phyloP scores from a whole-genome alignment of 2,329 filamentous ascomycete genomes.

The Fonsecaea monophora region DNA sequence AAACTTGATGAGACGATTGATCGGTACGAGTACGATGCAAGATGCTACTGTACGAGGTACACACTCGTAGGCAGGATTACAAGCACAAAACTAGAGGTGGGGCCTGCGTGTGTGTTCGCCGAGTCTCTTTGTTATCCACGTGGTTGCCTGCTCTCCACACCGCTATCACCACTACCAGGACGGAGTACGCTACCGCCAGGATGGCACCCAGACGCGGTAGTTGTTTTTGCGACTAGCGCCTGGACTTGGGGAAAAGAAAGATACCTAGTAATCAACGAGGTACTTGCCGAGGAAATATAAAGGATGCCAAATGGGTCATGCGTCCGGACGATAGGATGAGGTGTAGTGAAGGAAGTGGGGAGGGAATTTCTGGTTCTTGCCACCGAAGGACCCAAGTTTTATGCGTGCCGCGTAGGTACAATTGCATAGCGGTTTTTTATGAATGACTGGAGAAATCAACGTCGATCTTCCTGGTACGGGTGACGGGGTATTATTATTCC shows the following conservation, averaged over 20 bases:
- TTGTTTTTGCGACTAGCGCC: not conserved
- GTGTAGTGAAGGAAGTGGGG: not conserved
- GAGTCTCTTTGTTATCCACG: not conserved
- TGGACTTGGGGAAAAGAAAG: not conserved
- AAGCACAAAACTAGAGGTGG: not conserved
- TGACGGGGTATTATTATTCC: not conserved
- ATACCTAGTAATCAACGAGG: not conserved
- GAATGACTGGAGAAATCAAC: not conserved
- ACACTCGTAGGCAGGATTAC: not conserved
- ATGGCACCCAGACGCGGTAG: not conserved
- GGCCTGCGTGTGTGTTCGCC: not conserved
- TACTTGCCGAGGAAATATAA: not conserved
- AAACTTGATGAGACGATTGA: no score
- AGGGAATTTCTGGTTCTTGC: not conserved
- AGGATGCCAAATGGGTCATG: not conserved
- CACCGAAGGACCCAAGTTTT: not conserved
- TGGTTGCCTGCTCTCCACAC: constrained; percentile 1
- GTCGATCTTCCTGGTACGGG: not conserved
- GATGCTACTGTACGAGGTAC: no score
- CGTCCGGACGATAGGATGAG: not conserved
- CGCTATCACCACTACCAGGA: not conserved
- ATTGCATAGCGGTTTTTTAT: not conserved
- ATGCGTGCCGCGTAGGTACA: not conserved
- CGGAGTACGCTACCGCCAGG: not conserved
- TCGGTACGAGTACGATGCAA: no score